Base-by-base conservation (phyloP, 1,139 yeast genomes). In the Geotrichum fermentans region DNA sequence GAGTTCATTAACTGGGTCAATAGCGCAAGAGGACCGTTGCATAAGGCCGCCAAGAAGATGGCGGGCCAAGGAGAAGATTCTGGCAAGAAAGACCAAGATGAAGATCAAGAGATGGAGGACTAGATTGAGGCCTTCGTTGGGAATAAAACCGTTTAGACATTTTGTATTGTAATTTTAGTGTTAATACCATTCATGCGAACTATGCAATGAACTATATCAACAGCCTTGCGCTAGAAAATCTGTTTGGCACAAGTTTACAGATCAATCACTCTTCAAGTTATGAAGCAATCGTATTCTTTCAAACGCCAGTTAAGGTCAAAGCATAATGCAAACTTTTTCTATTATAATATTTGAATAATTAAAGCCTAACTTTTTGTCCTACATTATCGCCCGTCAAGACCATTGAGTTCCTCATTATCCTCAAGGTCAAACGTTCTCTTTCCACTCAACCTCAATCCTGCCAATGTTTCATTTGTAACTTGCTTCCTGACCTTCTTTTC, bases 401-500 rank as follows among this genome's bases (percentile, higher is more conserved):
- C 52, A 17, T 46, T 35, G 17, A 30, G 56, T 7, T 55, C 57
- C 13, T 56, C 61, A 8, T 72, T 74, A 39, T 75, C 78, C 22
- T 90, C 87, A 56, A 85, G 68, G 42, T 82, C 84, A 47, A 84
- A 67, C 68, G 79, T 84, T 57, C 92, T 80, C 68, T 87, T 89
- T 47, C 95, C 94, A 37, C 72, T 67, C 55, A 80, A 73, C 61
- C 92, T 78, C 56, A 73, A 62, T 11, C 85, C 79, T 22, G 90
- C 89, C 1, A 83, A 78, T 56, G 83, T 68, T 60, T 85, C 83
- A 56, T 83, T 80, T 4, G 87, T 79, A 17, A 82, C 87, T 69
- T 90, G 97, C 60, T 77, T 82, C 63, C 76, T 77, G 35, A 88
- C 95, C 73, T 86, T 89, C 59, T 75, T 78, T 16, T 95, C 90